Conservation (phyloP, 1,284 basidiomycete genomes). For the Rhodotorula sp. region DNA sequence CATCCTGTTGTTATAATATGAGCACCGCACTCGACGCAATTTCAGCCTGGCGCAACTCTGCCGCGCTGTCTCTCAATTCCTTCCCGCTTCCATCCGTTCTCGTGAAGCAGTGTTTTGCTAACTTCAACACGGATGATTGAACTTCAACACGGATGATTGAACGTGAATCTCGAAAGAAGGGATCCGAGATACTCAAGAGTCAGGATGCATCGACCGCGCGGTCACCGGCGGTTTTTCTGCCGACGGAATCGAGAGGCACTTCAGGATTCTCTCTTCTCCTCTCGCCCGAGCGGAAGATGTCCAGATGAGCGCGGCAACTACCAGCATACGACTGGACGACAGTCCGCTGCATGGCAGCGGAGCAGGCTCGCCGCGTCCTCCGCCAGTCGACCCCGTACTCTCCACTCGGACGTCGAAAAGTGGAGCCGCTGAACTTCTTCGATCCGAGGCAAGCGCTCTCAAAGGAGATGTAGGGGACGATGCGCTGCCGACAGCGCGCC, state of each 20-base stretch:
- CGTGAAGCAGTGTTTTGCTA: too few species aligned
- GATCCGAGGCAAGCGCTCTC: not conserved
- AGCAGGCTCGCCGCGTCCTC: not conserved
- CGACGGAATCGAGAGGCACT: not conserved
- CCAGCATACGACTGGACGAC: slow-evolving; percentile 1
- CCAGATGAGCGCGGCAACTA: not conserved
- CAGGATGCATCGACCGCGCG: not conserved
- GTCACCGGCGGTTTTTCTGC: not conserved
- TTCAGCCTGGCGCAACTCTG: too few species aligned
- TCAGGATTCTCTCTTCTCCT: not conserved
- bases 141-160: too few species aligned
- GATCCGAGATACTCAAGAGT: too few species aligned
- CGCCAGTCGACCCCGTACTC: not conserved
- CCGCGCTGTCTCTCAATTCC: too few species aligned
- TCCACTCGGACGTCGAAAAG: not conserved
- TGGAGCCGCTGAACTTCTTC: not conserved
- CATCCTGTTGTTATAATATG: too few species aligned
- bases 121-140: too few species aligned
- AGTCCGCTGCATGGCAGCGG: not conserved
- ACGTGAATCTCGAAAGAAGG: too few species aligned
- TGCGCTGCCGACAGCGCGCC: too few species aligned
- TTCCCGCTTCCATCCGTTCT: too few species aligned
- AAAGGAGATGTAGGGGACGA: too few species aligned
- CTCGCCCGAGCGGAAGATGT: not conserved
- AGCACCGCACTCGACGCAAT: too few species aligned